Evolutionary conservation across 495 filamentous ascomycete genomes (phyloP), one percentile per base, ranked within the genome.

Genomic region (Rhizodiscina lignyota): DNA sequence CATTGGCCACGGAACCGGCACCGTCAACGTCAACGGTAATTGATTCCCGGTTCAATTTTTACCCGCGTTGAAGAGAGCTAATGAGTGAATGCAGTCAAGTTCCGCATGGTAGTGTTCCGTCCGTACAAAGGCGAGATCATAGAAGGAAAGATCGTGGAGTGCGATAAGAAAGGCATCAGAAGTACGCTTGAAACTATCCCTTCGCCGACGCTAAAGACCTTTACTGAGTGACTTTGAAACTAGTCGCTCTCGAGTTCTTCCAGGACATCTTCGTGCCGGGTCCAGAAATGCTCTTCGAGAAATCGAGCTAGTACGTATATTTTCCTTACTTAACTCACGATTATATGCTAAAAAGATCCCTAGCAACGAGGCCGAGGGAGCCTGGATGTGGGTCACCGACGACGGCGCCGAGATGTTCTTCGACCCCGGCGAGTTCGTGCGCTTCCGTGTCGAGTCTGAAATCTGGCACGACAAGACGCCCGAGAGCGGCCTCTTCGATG

Each of bases 61-160:
- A 18, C 13, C 36, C 19, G 37, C 34, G 5, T 32, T 10, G 11
- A 22, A 27, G 11, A 18, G 15, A 26, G 13, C n/a, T 17, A 4
- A 20, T 35, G 34, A 41, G 48, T n/a, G 12, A 8, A 4, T 11
- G 31, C 39, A 92, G 87, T 93, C 18, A 80, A 87, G 52, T 97
- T 94, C 55, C 76, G 81, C 17, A 58, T 96, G 45, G 63, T 93
- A n/a, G 82, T 94, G 5, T 96, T 96, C 54, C 71, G 89, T 19
- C 89, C 89, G 0, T 94, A 92, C 61, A 83, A 91, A 52, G 77
- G 79, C 16, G 91, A 97, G 52, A 81, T 91, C 32, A 61, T 96
- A 40, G 59, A 77, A 5, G 89, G 81, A 3, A 76, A 70, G 40
- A 94, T 94, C 43, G 70, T 67, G 26, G 70, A 70, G 32, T 70